Evolutionary conservation across 768 basidiomycete species (phyloP), one percentile per base, ranked within the genome.

Genomic region (Rhizopogon roseolus): DNA sequence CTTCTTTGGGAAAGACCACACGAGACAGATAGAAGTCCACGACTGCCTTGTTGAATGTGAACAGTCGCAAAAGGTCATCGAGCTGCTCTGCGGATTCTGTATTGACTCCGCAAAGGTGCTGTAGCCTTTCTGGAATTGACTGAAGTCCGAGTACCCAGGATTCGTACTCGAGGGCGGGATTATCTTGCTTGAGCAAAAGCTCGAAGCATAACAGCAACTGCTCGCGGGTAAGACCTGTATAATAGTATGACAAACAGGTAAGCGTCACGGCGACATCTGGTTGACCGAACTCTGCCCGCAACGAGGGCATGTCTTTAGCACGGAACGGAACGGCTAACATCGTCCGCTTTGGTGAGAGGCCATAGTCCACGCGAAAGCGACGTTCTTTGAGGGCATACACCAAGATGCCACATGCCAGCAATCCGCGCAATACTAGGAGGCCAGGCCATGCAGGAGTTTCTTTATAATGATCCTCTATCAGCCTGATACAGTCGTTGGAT

Each of bases 1-100:
- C 71, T 38, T 70, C 62, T 19, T 57, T 72, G 0, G 74, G 72
- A 34, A 75, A 76, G 6, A 76, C 73, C 3, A 71, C 60, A 4
- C 56, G 60, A 1, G 73, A 68, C 5, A 74, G 58, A 49, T 65
- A 76, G 41, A 76, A 74, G 41, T 74, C 65, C 10, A 76, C 49
- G 1, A 65, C 65, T 7, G 64, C 62, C 19, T 59, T 52, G 41
- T 72, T 74, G 17, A 45, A 52, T 1, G 42, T 51, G 45, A 76
- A 71, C 0, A 61, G 27, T 1, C 66, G 71, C n/a, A 65, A n/a
- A 6, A 76, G 50, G 0, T 38, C 37, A 0, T 27, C 22, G 58
- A 65, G 60, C 42, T 69, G 67, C 16, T 59, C 60, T 3, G 56
- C 54, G 0, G 73, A 73, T 44, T 68, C 58, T 42, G 62, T 42